Percentiles rank a stretch among this genome's conserved stretches.
Evolutionary conservation across 148 eudicot species (phyloP).

Genomic region (Amaranthus palmeri): DNA sequence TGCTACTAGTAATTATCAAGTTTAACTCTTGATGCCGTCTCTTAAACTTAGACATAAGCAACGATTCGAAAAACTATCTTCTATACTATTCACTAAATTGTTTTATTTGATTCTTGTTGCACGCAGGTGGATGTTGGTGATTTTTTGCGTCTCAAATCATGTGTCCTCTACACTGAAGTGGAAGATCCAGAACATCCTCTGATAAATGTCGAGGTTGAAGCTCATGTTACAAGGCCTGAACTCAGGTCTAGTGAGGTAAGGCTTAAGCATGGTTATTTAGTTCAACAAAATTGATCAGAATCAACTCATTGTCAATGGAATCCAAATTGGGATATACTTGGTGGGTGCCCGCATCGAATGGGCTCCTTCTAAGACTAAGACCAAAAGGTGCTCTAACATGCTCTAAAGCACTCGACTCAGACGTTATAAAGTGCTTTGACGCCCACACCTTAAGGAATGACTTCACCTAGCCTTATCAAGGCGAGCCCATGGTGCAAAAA

Average conservation of each 20-base stretch:
- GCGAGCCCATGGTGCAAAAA: too few relatives aligned
- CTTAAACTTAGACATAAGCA: not conserved
- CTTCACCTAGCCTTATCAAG: too few relatives aligned
- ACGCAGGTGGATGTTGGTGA: slow-evolving; percentile 96
- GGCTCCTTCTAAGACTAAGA: too few relatives aligned
- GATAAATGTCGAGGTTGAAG: slow-evolving; percentile 85
- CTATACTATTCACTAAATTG: not conserved
- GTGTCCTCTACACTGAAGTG: slow-evolving; percentile 81
- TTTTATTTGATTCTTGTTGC: slow-evolving; percentile 12
- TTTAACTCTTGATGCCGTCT: not conserved
- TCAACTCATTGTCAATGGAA: not conserved
- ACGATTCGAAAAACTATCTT: not conserved
- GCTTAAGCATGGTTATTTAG: not conserved
- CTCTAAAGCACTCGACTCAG: too few relatives aligned
- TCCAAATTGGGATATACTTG: not conserved
- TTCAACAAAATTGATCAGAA: not conserved
- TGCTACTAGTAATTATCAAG: not conserved
- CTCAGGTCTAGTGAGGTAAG: slow-evolving; percentile 89
- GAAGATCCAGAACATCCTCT: slow-evolving; percentile 72
- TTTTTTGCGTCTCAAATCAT: slow-evolving; percentile 85
- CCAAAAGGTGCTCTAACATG: too few relatives aligned
- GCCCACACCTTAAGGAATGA: too few relatives aligned
- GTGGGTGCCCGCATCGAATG: too few relatives aligned
- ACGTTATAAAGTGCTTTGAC: too few relatives aligned
- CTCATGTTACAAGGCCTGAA: slow-evolving; percentile 97